Conservation (phyloP, 106 monocot species). For the Gastrodia elata region DNA sequence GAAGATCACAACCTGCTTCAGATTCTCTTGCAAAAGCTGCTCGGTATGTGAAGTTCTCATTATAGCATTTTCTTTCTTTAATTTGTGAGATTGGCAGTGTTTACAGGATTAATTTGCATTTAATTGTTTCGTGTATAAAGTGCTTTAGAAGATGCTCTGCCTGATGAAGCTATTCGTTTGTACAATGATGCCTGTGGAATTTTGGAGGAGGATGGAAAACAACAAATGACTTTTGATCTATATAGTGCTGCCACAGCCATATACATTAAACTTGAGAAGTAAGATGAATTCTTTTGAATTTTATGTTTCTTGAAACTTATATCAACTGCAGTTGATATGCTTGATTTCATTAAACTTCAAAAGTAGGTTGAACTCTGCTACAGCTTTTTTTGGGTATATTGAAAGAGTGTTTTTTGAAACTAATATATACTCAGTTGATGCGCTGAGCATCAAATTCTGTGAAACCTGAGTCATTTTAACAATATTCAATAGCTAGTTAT, state of each 20-base stretch:
- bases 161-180: conserved; percentile 77
- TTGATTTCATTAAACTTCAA: too few relatives aligned
- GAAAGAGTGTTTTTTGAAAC: background rate
- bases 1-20: conserved; percentile 92
- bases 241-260: conserved; percentile 63
- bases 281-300: conserved; percentile 9
- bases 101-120: background rate
- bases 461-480: too few relatives aligned
- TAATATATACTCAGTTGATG: too few relatives aligned
- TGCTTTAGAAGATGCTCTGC: conserved; percentile 64
- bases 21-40: conserved; percentile 97
- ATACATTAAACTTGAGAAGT: conserved; percentile 86
- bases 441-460: too few relatives aligned
- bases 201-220: conserved; percentile 93
- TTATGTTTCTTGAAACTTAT: background rate
- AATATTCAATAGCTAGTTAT: too few relatives aligned
- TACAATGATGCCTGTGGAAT: conserved; percentile 71
- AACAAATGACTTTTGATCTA: conserved; percentile 95
- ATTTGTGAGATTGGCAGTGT: background rate
- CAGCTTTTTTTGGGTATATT: too few relatives aligned
- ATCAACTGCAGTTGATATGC: too few relatives aligned
- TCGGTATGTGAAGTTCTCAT: conserved; percentile 27
- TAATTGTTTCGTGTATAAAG: conserved; percentile 19
- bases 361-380: too few relatives aligned
- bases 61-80: background rate